Evolutionary conservation across 495 filamentous ascomycete genomes (phyloP).

Genomic region (Neurospora sp.): DNA sequence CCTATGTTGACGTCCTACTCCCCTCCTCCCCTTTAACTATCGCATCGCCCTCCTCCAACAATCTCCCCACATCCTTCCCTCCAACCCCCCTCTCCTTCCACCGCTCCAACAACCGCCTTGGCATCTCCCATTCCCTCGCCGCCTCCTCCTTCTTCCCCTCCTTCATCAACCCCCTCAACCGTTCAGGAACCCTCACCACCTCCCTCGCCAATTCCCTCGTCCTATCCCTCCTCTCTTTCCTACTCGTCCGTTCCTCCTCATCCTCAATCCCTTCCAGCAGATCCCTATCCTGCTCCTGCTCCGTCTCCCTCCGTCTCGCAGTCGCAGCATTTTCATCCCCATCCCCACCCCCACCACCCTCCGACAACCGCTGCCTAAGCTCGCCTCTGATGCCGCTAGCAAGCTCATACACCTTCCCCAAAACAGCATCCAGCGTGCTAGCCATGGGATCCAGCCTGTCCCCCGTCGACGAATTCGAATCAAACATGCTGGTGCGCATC

Average conservation of each 20-base stretch:
- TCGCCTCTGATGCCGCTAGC: constrained; percentile 52
- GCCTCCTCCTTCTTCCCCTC: constrained; percentile 55
- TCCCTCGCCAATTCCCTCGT: constrained; percentile 42
- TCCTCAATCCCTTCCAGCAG: constrained; percentile 28
- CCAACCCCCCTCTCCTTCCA: constrained; percentile 45
- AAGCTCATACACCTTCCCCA: constrained; percentile 72
- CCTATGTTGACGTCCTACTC: not conserved
- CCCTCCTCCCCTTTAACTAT: constrained; percentile 26
- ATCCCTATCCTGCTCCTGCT: constrained; percentile 7
- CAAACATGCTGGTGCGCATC: constrained; percentile 61
- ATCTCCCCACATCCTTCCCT: constrained; percentile 35
- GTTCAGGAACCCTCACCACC: constrained; percentile 46
- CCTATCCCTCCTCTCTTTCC: constrained; percentile 36
- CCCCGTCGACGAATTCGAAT: not conserved
- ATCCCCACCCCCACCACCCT: constrained; percentile 4
- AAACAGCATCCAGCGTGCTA: constrained; percentile 62
- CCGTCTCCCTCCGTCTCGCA: not conserved
- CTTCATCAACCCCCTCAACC: constrained; percentile 52
- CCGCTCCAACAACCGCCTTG: constrained; percentile 37
- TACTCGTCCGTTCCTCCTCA: constrained; percentile 47
- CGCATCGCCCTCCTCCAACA: constrained; percentile 44
- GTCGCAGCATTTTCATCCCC: not conserved
- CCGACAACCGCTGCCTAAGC: constrained; percentile 34
- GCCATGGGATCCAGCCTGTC: constrained; percentile 61
- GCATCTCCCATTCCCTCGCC: constrained; percentile 47